These are phyloP conservation scores for Clitopilus hobsonii DNA, from an alignment of 768 basidiomycete genomes.

Conservation along the genomic window DNA sequence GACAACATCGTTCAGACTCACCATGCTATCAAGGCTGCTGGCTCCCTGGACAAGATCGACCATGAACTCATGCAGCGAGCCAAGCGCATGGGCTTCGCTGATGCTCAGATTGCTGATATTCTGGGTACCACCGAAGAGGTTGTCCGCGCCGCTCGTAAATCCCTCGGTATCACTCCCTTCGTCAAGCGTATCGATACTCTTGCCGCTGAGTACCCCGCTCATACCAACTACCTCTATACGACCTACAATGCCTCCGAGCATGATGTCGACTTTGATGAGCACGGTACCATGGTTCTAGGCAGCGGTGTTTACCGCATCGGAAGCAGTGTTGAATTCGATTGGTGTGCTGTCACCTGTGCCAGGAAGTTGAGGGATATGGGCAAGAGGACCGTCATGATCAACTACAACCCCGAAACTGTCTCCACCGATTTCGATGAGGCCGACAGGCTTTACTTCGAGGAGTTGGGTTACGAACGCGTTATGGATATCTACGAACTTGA, in stretches of 20 bases:
- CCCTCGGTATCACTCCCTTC: conserved; percentile 86
- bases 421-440: conserved; percentile 99
- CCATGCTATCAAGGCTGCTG: conserved; percentile 63
- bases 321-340: conserved; percentile 98
- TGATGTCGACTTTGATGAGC: conserved; percentile 92
- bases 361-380: conserved; percentile 89
- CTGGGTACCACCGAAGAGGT: conserved; percentile 66
- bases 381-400: conserved; percentile 96
- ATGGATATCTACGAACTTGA: conserved; percentile 99
- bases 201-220: conserved; percentile 96
- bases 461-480: conserved; percentile 94
- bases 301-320: conserved; percentile 98
- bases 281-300: conserved; percentile 99
- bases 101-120: conserved; percentile 85
- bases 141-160: conserved; percentile 85
- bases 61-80: conserved; percentile 78
- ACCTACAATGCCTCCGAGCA: conserved; percentile 97
- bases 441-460: conserved; percentile 98
- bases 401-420: conserved; percentile 99
- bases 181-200: conserved; percentile 99
- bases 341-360: conserved; percentile 99
- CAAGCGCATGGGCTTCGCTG: conserved; percentile 95
- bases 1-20: conserved; percentile 96
- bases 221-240: conserved; percentile 99
- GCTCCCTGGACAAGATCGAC: conserved; percentile 65